These are phyloP conservation scores for Phytopythium litorale DNA, from an alignment of 352 stramenopile species.

Conservation along the genomic window DNA sequence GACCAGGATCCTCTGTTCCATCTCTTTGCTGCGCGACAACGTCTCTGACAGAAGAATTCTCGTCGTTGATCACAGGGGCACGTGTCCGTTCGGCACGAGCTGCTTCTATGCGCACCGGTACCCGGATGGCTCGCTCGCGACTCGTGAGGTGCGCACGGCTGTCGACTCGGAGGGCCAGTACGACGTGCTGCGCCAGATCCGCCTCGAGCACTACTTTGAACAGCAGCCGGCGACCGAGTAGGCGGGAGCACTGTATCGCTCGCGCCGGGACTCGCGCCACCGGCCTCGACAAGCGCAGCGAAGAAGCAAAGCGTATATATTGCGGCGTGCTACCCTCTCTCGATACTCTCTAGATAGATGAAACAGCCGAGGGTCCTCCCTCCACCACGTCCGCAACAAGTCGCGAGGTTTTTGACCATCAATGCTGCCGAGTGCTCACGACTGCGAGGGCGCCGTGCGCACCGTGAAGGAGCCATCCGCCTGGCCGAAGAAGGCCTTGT, in stretches of 20 bases:
- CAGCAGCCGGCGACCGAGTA: constrained; percentile 7
- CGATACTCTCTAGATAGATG: constrained; percentile 2
- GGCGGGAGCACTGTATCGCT: background rate
- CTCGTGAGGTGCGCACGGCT: constrained; percentile 63
- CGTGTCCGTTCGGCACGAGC: constrained; percentile 82
- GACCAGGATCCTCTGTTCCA: background rate
- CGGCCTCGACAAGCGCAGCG: background rate
- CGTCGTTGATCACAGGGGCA: constrained; percentile 27
- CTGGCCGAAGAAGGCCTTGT: constrained; percentile 87
- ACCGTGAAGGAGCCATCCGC: constrained; percentile 79
- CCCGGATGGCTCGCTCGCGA: constrained; percentile 53
- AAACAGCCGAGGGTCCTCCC: too few species aligned
- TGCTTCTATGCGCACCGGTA: constrained; percentile 86
- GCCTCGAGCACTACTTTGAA: constrained; percentile 68
- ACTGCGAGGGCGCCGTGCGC: constrained; percentile 21
- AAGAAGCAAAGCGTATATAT: constrained; percentile 1
- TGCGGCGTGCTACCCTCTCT: background rate
- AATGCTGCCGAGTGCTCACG: constrained; percentile 6
- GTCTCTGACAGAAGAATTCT: background rate
- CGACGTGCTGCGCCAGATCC: constrained; percentile 68
- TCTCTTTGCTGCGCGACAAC: background rate
- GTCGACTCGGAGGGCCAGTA: constrained; percentile 72
- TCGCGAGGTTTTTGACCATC: constrained; percentile 6
- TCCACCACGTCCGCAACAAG: background rate
- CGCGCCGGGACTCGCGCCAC: too few species aligned